Conservation (phyloP, 148 eudicot genomes). For the Rhododendron henanense region DNA sequence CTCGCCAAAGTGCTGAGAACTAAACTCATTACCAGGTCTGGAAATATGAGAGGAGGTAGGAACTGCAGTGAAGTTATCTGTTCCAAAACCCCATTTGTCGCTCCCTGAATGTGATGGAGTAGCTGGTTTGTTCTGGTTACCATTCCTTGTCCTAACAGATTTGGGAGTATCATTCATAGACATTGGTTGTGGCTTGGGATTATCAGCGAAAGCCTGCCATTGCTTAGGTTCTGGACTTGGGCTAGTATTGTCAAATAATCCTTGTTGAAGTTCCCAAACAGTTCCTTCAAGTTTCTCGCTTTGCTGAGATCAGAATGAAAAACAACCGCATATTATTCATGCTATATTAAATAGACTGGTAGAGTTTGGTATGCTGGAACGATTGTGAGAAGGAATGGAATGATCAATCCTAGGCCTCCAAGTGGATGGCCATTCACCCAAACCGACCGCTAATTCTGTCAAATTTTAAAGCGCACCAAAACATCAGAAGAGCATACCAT, state of each 20-base stretch:
- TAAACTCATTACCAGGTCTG: conserved; percentile 39
- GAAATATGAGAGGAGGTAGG: conserved; percentile 51
- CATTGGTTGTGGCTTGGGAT: conserved; percentile 33
- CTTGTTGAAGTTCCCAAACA: conserved; percentile 62
- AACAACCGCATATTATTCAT: background rate
- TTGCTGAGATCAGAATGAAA: conserved; percentile 11
- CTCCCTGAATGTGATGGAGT: conserved; percentile 26
- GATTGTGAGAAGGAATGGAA: background rate
- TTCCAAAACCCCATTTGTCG: conserved; percentile 70
- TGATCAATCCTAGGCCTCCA: background rate
- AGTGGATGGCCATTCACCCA: background rate
- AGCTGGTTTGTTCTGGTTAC: conserved; percentile 45
- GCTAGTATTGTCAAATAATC: conserved; percentile 33
- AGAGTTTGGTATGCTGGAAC: background rate
- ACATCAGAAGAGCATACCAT: background rate
- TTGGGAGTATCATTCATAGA: conserved; percentile 27
- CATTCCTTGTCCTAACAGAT: conserved; percentile 78
- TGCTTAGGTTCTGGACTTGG: conserved; percentile 45
- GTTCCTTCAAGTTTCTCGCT: conserved; percentile 49
- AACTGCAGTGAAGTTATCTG: conserved; percentile 67
- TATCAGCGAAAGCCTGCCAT: conserved; percentile 76
- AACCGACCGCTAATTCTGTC: background rate
- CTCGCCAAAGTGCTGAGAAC: conserved; percentile 53
- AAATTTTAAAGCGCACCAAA: background rate
- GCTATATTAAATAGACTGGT: background rate